Conservation (phyloP, 2,329 filamentous ascomycete species). For the Pseudocercospora pini-densiflorae region DNA sequence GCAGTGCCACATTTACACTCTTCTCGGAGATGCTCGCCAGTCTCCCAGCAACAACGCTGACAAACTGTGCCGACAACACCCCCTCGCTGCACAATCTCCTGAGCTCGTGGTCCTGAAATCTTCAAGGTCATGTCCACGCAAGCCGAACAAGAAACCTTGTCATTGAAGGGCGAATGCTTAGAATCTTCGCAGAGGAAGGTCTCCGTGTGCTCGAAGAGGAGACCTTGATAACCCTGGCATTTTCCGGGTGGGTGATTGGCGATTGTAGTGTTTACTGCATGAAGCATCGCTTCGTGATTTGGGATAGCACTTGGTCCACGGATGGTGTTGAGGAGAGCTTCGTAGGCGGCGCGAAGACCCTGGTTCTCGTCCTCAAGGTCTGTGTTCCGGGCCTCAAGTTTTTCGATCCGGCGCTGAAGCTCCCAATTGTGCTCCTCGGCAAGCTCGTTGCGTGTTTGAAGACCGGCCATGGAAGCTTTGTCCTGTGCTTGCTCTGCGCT, state of each 20-base stretch:
- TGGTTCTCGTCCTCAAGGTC: background rate
- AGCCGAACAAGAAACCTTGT: background rate
- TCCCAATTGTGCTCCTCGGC: background rate
- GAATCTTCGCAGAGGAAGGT: background rate
- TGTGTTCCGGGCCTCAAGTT: background rate
- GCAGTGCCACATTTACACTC: background rate
- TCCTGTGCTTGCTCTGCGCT: too few relatives aligned
- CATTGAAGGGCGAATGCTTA: background rate
- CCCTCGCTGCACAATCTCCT: background rate
- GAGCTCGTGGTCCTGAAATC: background rate
- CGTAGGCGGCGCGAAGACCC: background rate
- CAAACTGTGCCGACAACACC: background rate
- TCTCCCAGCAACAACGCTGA: background rate
- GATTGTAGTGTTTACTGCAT: background rate
- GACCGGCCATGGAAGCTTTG: too few relatives aligned
- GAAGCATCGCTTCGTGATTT: background rate
- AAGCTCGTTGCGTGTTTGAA: background rate
- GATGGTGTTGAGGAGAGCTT: background rate
- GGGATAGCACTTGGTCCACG: too few relatives aligned
- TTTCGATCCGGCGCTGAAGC: background rate
- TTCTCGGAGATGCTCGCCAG: background rate
- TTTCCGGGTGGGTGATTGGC: background rate
- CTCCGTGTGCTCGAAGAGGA: background rate
- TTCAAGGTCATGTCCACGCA: background rate
- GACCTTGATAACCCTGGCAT: background rate